Evolutionary conservation across 192 early-diverging fungal genomes (phyloP).

Genomic region (Geosiphon pyriformis): DNA sequence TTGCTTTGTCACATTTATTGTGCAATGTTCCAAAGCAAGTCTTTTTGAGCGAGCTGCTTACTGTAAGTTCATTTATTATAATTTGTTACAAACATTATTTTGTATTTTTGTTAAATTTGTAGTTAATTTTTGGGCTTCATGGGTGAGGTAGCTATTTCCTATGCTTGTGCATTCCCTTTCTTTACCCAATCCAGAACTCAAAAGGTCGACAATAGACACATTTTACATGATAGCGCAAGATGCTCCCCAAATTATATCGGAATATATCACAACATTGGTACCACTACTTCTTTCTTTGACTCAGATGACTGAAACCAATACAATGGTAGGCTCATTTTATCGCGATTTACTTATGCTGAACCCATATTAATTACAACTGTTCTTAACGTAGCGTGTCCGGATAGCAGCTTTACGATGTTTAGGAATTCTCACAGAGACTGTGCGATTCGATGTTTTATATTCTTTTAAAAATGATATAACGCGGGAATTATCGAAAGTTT

Average conservation of each 20-base stretch:
- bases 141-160: constrained; percentile 71
- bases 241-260: constrained; percentile 57
- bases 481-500: constrained; percentile 50
- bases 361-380: background rate
- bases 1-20: constrained; percentile 79
- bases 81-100: too few species aligned
- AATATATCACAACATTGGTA: constrained; percentile 43
- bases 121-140: too few species aligned
- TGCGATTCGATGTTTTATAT: constrained; percentile 53
- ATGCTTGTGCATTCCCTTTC: constrained; percentile 71
- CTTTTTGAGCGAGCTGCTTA: constrained; percentile 68
- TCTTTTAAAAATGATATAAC: constrained; percentile 61
- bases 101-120: too few species aligned
- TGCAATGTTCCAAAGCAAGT: constrained; percentile 79
- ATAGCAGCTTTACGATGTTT: constrained; percentile 66
- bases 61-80: constrained; percentile 42
- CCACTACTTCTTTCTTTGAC: constrained; percentile 38
- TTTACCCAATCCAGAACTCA: constrained; percentile 59
- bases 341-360: background rate
- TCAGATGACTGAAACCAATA: constrained; percentile 30
- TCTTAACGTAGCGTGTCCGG: constrained; percentile 50
- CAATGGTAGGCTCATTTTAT: constrained; percentile 31
- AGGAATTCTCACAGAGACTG: constrained; percentile 56
- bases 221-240: constrained; percentile 69
- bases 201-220: constrained; percentile 69